Conservation (phyloP, 179 eudicot species). For the Silene noctiflora region DNA sequence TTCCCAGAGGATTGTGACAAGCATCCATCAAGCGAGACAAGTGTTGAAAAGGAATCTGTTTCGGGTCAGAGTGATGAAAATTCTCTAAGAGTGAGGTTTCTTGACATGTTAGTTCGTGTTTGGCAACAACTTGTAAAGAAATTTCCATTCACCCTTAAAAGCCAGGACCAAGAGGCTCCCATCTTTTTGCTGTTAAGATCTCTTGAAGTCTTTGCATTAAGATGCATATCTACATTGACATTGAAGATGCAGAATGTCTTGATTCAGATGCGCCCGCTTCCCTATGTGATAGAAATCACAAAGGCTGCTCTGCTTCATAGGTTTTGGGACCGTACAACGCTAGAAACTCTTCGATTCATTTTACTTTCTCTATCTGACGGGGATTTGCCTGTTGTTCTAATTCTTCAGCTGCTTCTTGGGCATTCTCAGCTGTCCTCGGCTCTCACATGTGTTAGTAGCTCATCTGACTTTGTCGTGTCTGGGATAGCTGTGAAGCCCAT, state of each 20-base stretch:
- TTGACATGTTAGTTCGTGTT: slow-evolving; percentile 50
- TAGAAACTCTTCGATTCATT: slow-evolving; percentile 53
- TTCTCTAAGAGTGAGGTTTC: slow-evolving; percentile 41
- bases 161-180: slow-evolving; percentile 23
- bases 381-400: slow-evolving; percentile 38
- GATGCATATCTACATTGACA: slow-evolving; percentile 47
- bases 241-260: slow-evolving; percentile 43
- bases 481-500: slow-evolving; percentile 71
- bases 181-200: slow-evolving; percentile 42
- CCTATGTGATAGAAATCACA: slow-evolving; percentile 56
- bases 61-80: slow-evolving; percentile 27
- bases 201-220: slow-evolving; percentile 54
- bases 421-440: slow-evolving; percentile 74
- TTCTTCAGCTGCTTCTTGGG: slow-evolving; percentile 74
- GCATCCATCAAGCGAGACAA: slow-evolving; percentile 26
- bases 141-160: slow-evolving; percentile 32
- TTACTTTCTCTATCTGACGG: slow-evolving; percentile 47
- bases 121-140: slow-evolving; percentile 66
- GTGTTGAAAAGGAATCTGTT: slow-evolving; percentile 26
- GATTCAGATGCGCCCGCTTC: slow-evolving; percentile 47
- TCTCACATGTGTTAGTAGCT: slow-evolving; percentile 32
- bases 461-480: slow-evolving; percentile 39
- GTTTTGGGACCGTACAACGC: slow-evolving; percentile 67
- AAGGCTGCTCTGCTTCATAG: slow-evolving; percentile 61
- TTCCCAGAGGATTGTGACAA: slow-evolving; percentile 37